Percentiles rank a stretch among this genome's conserved stretches.
phyloP scores from a whole-genome alignment of 2,329 filamentous ascomycete genomes.

The Scedosporium aurantiacum region DNA sequence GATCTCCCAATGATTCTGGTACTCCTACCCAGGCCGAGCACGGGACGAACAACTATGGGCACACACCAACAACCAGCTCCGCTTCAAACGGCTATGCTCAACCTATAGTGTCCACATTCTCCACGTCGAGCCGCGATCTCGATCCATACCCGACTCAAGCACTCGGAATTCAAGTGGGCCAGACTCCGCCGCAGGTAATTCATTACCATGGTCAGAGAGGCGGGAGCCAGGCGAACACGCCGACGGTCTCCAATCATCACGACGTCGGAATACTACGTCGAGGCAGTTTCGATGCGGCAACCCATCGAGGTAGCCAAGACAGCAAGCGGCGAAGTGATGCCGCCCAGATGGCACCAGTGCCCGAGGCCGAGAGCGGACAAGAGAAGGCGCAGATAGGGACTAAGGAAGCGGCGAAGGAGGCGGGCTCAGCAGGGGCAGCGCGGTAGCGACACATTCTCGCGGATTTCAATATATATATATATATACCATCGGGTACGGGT shows the following conservation, averaged over 20 bases:
- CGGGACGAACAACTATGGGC: conserved; percentile 26
- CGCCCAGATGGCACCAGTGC: conserved; percentile 3
- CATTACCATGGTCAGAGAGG: conserved; percentile 58
- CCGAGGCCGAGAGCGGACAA: conserved; percentile 2
- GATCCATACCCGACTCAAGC: conserved; percentile 58
- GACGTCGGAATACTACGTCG: conserved; percentile 35
- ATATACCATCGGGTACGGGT: background rate
- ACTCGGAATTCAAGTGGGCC: conserved; percentile 49
- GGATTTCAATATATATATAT: background rate
- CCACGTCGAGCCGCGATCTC: conserved; percentile 58
- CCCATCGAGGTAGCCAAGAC: conserved; percentile 2
- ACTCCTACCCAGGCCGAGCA: conserved; percentile 50
- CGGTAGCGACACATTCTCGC: background rate
- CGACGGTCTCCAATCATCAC: conserved; percentile 42
- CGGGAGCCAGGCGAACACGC: conserved; percentile 56
- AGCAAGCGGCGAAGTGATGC: background rate
- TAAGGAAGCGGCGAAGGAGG: conserved; percentile 3
- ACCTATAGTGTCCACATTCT: conserved; percentile 57
- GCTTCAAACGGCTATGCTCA: conserved; percentile 55
- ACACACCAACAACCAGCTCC: conserved; percentile 34
- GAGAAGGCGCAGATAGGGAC: background rate
- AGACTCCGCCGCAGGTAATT: conserved; percentile 53
- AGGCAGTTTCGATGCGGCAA: conserved; percentile 35
- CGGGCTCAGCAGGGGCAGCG: background rate
- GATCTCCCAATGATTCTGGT: conserved; percentile 42